Base-by-base conservation (phyloP, 768 basidiomycete genomes). In the Phylloporus sp. region DNA sequence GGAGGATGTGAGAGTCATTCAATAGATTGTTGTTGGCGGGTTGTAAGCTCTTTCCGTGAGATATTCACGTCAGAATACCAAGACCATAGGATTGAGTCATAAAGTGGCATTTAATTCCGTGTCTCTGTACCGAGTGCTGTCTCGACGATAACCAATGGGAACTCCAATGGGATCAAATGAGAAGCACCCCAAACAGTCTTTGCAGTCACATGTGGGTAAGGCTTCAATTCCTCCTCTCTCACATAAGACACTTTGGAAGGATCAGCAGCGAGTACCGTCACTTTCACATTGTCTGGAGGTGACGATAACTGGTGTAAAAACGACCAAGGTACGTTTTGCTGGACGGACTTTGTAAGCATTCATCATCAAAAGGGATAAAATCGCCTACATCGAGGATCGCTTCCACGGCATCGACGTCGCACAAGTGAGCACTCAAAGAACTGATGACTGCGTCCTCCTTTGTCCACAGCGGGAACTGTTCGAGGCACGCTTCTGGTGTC, bases 1-100 rank as follows among this genome's bases (percentile, higher is more conserved):
- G 84, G 76, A 78, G 48, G 83, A 84, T 56, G 69, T 89, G 27
- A 64, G 62, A 34, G 58, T 84, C 51, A 56, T 84, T 49, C 67
- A 62, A 46, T 76, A 64, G 50, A 33, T 29, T 39, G 28, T 21
- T 46, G 49, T 47, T 24, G 6, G 26, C n/a, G 31, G 14, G 6
- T 5, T n/a, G n/a, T n/a, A n/a, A n/a, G n/a, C n/a, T n/a, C n/a
- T n/a, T n/a, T n/a, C n/a, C n/a, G n/a, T n/a, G n/a, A n/a, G n/a
- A n/a, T n/a, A 5, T 28, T 5, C 27, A 13, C 27, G 27, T 28
- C 10, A 39, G 13, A 6, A 17, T 10, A 13, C n/a, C 29, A 23
- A 23, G 31, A 11, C 42, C 17, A 38, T 45, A 24, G 6, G 2
- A 43, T 34, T 26, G 1, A 27, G 26, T 27, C 26, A 27, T 27